Percentiles rank a stretch among this genome's conserved stretches.
Evolutionary conservation across 306 rosid species (phyloP).

Genomic region (Calophaca sinica): DNA sequence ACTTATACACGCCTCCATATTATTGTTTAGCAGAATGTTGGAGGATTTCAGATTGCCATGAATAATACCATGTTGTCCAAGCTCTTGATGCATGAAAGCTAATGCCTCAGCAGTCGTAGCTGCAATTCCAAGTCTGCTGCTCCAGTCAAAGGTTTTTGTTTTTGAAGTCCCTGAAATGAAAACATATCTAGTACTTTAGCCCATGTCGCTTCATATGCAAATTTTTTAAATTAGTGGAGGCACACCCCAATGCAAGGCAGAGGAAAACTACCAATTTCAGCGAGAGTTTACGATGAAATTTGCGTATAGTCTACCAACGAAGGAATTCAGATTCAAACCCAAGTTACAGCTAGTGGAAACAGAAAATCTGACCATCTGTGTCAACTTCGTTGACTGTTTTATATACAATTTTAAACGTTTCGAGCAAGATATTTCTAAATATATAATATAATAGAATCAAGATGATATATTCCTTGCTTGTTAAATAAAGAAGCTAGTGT

Average conservation of each 20-base stretch:
- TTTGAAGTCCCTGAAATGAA: slow-evolving; percentile 68
- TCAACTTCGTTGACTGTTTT: too few relatives aligned
- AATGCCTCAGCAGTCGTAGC: slow-evolving; percentile 66
- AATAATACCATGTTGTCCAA: slow-evolving; percentile 59
- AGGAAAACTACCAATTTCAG: too few relatives aligned
- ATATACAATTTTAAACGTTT: neutral
- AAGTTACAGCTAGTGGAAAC: too few relatives aligned
- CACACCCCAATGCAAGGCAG: too few relatives aligned
- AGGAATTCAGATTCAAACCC: too few relatives aligned
- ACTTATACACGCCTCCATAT: slow-evolving; percentile 79
- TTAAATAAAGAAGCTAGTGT: too few relatives aligned
- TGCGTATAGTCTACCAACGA: too few relatives aligned
- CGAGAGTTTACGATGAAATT: too few relatives aligned
- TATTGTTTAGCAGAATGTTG: slow-evolving; percentile 70
- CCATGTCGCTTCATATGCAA: neutral
- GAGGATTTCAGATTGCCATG: slow-evolving; percentile 88
- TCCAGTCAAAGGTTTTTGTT: slow-evolving; percentile 69
- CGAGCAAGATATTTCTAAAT: neutral
- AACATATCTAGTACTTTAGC: slow-evolving; percentile 25
- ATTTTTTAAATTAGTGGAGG: too few relatives aligned
- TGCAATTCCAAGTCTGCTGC: slow-evolving; percentile 68
- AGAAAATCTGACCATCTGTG: too few relatives aligned
- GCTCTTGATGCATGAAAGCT: slow-evolving; percentile 75
- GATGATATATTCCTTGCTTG: too few relatives aligned
- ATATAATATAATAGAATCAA: too few relatives aligned